Evolutionary conservation across 1,139 yeast species (phyloP).

Genomic region (Saccharomyces hybrid): DNA sequence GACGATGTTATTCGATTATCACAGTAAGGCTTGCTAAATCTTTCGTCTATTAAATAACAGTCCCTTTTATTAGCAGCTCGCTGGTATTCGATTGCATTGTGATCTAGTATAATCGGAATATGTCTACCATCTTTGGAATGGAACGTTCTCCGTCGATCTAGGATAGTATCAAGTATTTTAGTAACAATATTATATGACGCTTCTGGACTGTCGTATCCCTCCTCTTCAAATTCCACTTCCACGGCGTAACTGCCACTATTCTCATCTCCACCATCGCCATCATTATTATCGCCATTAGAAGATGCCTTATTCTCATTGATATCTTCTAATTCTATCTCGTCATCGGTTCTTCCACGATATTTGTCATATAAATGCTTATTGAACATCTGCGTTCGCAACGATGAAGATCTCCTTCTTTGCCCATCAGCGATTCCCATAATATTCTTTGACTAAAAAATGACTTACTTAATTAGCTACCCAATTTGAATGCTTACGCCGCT

Average conservation of each 20-base stretch:
- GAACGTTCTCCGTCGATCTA: constrained; percentile 28
- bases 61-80: constrained; percentile 15
- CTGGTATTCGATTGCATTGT: constrained; percentile 20
- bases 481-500: not conserved
- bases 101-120: constrained; percentile 54
- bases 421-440: constrained; percentile 5
- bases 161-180: constrained; percentile 23
- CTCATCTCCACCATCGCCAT: constrained; percentile 8
- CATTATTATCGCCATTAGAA: constrained; percentile 11
- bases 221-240: constrained; percentile 10
- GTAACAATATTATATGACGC: constrained; percentile 16
- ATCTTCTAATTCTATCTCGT: constrained; percentile 30
- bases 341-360: constrained; percentile 11
- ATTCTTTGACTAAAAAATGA: not conserved
- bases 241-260: constrained; percentile 7
- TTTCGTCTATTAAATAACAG: constrained; percentile 50
- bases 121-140: constrained; percentile 60
- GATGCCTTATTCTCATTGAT: constrained; percentile 8
- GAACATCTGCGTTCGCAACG: constrained; percentile 66
- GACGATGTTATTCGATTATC: constrained; percentile 77
- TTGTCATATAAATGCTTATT: constrained; percentile 38
- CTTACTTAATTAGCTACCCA: not conserved
- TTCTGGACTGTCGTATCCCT: constrained; percentile 11
- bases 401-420: constrained; percentile 61
- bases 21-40: constrained; percentile 52